Evolutionary conservation across 2,329 filamentous ascomycete species (phyloP).

Genomic region (Metarhizium anisopliae): DNA sequence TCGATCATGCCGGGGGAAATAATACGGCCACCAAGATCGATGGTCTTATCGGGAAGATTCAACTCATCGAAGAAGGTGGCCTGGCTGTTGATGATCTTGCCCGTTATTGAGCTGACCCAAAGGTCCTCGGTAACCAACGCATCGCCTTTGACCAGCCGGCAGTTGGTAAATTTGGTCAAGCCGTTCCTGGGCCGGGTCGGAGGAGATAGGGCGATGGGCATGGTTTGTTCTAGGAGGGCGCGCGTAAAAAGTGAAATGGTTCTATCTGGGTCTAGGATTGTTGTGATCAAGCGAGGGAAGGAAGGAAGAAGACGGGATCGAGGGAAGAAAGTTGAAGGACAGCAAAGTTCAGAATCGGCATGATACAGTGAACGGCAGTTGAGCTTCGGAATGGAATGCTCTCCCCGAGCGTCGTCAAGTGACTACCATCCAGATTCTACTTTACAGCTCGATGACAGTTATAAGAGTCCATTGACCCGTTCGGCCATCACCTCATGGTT

Average conservation of each 20-base stretch:
- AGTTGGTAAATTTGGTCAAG: slow-evolving; percentile 87
- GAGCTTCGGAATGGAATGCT: not conserved
- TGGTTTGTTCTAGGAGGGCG: slow-evolving; percentile 17
- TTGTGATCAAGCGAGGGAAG: not conserved
- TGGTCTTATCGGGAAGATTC: slow-evolving; percentile 59
- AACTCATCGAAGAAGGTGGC: slow-evolving; percentile 59
- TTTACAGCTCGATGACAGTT: not conserved
- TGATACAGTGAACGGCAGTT: not conserved
- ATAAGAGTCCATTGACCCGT: not conserved
- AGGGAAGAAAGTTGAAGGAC: not conserved
- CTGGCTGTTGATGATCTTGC: slow-evolving; percentile 70
- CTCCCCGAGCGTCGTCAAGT: not conserved
- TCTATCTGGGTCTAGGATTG: not conserved
- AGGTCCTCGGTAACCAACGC: slow-evolving; percentile 66
- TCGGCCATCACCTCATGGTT: not conserved
- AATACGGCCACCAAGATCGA: slow-evolving; percentile 77
- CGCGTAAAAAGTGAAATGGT: not conserved
- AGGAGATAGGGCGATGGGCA: slow-evolving; percentile 38
- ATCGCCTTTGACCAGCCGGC: slow-evolving; percentile 62
- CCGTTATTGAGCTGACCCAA: slow-evolving; percentile 77
- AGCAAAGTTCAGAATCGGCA: not conserved
- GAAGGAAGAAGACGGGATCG: too few relatives aligned
- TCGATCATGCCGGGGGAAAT: slow-evolving; percentile 83
- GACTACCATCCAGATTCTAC: not conserved
- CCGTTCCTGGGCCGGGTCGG: slow-evolving; percentile 31